Percentiles rank a stretch among this genome's conserved stretches.
These are phyloP conservation scores for Paramecium pentaurelia DNA, from an alignment of 73 alveolate genomes.

Conservation along the genomic window DNA sequence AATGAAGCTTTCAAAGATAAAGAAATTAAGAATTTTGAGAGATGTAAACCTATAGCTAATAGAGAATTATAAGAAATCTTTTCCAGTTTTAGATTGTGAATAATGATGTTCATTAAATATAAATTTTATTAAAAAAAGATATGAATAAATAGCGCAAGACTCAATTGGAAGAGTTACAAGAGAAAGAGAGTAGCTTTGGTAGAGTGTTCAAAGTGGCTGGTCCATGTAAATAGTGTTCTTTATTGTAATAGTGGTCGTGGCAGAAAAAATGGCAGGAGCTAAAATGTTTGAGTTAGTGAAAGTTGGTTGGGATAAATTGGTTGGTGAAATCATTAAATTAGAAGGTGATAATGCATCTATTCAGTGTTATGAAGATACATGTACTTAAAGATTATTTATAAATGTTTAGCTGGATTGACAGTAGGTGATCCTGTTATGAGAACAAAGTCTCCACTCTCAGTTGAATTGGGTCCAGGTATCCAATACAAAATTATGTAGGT, in stretches of 20 bases:
- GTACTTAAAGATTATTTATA: slow-evolving; percentile 42
- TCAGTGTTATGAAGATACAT: slow-evolving; percentile 97
- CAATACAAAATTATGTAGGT: slow-evolving; percentile 58
- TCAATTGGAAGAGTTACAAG: slow-evolving; percentile 57
- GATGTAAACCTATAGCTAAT: not conserved
- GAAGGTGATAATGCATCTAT: slow-evolving; percentile 99
- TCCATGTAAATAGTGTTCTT: slow-evolving; percentile 52
- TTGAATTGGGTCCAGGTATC: slow-evolving; percentile 98
- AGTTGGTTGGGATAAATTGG: slow-evolving; percentile 97
- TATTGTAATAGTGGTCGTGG: slow-evolving; percentile 84
- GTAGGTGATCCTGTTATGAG: slow-evolving; percentile 98
- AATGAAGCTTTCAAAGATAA: not conserved
- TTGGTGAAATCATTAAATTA: slow-evolving; percentile 98
- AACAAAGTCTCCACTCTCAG: slow-evolving; percentile 96
- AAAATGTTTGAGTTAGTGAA: slow-evolving; percentile 98
- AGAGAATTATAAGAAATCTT: not conserved
- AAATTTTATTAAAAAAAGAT: not conserved
- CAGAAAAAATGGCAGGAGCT: slow-evolving; percentile 98
- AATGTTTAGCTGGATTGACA: slow-evolving; percentile 89
- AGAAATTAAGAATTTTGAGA: not conserved
- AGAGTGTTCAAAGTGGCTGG: slow-evolving; percentile 65
- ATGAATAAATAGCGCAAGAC: slow-evolving; percentile 29
- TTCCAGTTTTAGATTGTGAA: slow-evolving; percentile 11
- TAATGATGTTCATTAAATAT: not conserved
- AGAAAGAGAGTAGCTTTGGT: slow-evolving; percentile 57